Evolutionary conservation across 2,329 filamentous ascomycete species (phyloP), one percentile per base, ranked within the genome.

Genomic region (Claviceps sorghi): DNA sequence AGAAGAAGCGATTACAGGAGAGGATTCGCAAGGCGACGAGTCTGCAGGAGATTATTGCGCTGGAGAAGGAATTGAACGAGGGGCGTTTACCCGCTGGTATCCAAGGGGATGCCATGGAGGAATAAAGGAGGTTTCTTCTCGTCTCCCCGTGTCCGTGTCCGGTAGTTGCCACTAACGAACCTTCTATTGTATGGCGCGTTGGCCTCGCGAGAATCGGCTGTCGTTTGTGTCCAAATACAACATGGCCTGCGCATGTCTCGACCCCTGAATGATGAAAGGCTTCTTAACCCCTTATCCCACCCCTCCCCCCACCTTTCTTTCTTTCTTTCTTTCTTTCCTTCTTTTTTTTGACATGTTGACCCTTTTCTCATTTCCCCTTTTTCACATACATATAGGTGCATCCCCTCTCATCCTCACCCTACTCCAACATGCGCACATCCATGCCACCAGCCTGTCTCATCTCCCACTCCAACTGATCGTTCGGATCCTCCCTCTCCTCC

Each of bases 31-130:
- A 87, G 62, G 91, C 93, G 6, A 89, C 84, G 66, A 95, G 85
- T 63, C 67, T 98, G 62, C 84, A 89, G 59, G 93, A 97, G 71
- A 94, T 98, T 64, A 84, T 88, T 53, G 78, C 81, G 59, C 67
- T 98, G 64, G 93, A 98, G 73, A 95, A 91, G 73, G 88, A 93
- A 68, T 71, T 97, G 58, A 86, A 87, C 56, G 91, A 97, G 67
- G 93, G 93, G 1, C 76, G 86, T 62, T 76, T 97, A 67, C 91
- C 91, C 2, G 75, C 78, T 36, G 86, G 82, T 30, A 77, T 82
- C 34, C 73, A 78, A 38, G 62, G 69, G 38, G 73, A 72, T 46
- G 69, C 67, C 15, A 84, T 83, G 80, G 79, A 83, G 67, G 78
- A 83, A 61, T 83, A 67, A 62, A 11, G 9, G 29, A 47, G 7